Percentiles rank a stretch among this genome's conserved stretches.
Evolutionary conservation across 768 basidiomycete genomes (phyloP).

Genomic region (Collybiopsis luxurians): DNA sequence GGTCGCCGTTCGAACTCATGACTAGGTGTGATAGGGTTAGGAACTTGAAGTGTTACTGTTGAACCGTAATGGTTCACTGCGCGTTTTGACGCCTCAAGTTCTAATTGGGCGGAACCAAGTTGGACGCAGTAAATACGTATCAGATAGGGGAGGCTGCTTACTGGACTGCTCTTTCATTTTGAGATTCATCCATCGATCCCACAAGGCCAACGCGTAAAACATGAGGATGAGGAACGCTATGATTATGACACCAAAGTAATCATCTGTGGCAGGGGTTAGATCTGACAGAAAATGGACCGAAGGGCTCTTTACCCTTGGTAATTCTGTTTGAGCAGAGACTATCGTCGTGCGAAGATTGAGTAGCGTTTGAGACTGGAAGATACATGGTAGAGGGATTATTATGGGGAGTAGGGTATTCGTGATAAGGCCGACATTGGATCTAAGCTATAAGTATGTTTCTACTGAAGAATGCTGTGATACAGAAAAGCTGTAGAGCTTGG

Average conservation of each 20-base stretch:
- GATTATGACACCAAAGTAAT: constrained; percentile 15
- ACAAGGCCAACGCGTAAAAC: constrained; percentile 34
- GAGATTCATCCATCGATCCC: constrained; percentile 34
- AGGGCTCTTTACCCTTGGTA: not conserved
- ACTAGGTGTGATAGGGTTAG: not conserved
- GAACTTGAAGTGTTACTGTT: not conserved
- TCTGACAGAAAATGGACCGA: not conserved
- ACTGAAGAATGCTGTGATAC: too few species aligned
- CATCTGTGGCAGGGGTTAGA: not conserved
- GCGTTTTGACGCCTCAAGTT: not conserved
- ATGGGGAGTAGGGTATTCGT: not conserved
- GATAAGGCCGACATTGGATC: too few species aligned
- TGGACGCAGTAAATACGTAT: not conserved
- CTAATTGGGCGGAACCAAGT: not conserved
- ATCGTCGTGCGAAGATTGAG: not conserved
- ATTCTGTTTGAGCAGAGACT: not conserved
- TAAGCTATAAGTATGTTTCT: too few species aligned
- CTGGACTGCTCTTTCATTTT: constrained; percentile 20
- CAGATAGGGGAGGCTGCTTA: not conserved
- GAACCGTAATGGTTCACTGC: not conserved
- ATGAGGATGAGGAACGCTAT: constrained; percentile 27
- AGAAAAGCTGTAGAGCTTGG: not conserved
- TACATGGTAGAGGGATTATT: not conserved
- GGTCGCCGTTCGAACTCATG: not conserved
- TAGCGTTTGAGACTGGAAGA: not conserved